Base-by-base conservation (phyloP, 129 eudicot species). In the Artemisia argyi region DNA sequence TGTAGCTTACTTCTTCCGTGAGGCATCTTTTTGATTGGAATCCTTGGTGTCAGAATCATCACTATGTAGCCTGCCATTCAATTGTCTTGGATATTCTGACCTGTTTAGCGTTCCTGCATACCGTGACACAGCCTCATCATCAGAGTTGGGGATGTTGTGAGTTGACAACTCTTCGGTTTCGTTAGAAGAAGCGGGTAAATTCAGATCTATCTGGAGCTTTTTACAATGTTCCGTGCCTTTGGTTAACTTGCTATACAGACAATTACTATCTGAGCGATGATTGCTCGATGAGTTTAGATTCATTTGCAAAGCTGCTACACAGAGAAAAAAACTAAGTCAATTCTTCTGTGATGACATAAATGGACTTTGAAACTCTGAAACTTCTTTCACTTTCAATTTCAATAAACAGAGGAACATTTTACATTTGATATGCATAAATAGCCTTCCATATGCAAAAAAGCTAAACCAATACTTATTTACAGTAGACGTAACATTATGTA, bases 141-240 rank as follows among this genome's bases (percentile, higher is more conserved):
- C 77, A 64, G 73, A 78, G 28, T 71, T 71, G 15, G 44, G 69
- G n/a, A 71, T 15, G 50, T 70, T 54, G 35, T 54, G 46, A 7
- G 46, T 39, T 1, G 46, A 39, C 46, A 39, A 39, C 46, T 39
- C 66, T 14, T 78, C 82, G 0, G 77, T 78, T 78, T 78, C 82
- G 10, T 71, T 64, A 54, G 82, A 78, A 63, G 77, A 71, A 64
- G 82, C 82, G 32, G 82, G 82, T 61, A 78, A 71, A 78, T 78
- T 78, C 0, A 78, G 82, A 78, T 78, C 82, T 71, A 78, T 78
- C 19, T 52, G 67, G 30, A 78, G 77, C 82, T 55, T 78, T 61
- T 71, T 78, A 56, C 63, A 59, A 24, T 65, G 67, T 4, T 65
- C 50, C 0, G 73, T 28, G 63, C 72, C 72, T 42, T 71, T 71